Evolutionary conservation across 1,139 yeast genomes (phyloP).

Genomic region (Dujonia santamariae): DNA sequence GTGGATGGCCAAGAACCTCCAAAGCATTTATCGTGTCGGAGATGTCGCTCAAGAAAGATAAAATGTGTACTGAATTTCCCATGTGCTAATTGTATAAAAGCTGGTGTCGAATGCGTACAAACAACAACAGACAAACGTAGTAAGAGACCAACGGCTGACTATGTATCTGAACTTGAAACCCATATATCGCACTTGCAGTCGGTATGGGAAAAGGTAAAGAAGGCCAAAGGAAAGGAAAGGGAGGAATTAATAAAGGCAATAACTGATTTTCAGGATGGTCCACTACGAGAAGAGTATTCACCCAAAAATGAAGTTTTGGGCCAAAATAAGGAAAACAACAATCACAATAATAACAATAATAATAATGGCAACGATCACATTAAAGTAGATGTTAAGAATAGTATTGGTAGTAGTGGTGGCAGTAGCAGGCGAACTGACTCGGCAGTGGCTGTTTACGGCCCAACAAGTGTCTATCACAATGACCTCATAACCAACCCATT

Average conservation of each 20-base stretch:
- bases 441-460: constrained; percentile 48
- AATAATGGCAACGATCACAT: too few relatives aligned
- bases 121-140: constrained; percentile 53
- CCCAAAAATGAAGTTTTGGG: constrained; percentile 11
- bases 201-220: constrained; percentile 1
- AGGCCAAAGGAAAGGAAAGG: constrained; percentile 4
- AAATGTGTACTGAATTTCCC: constrained; percentile 52
- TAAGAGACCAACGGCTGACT: constrained; percentile 48
- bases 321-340: constrained; percentile 9
- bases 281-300: not conserved
- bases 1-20: constrained; percentile 1
- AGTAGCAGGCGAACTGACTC: too few relatives aligned
- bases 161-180: constrained; percentile 36
- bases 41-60: constrained; percentile 52
- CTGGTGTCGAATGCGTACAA: constrained; percentile 46
- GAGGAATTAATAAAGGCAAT: constrained; percentile 14
- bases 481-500: constrained; percentile 22
- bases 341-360: too few relatives aligned
- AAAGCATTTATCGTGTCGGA: constrained; percentile 31
- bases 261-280: constrained; percentile 1
- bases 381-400: too few relatives aligned
- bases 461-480: constrained; percentile 48
- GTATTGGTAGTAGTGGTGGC: too few relatives aligned
- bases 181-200: constrained; percentile 11
- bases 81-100: constrained; percentile 46